Evolutionary conservation across 768 basidiomycete genomes (phyloP), one percentile per base, ranked within the genome.

Genomic region (Trametes maxima): DNA sequence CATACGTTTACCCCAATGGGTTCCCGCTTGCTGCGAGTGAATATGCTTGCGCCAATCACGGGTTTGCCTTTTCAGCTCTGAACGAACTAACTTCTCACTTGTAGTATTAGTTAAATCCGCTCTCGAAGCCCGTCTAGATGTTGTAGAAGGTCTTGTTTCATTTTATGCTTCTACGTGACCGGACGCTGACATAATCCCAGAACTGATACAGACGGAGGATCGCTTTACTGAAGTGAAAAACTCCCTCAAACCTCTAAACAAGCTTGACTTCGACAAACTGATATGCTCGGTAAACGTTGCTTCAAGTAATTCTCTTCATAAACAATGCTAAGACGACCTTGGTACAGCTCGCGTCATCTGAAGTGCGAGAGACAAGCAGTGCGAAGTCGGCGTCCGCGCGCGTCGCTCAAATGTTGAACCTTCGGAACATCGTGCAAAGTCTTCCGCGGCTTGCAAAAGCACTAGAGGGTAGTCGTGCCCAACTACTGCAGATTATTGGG

Each of bases 1-100:
- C 80, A 90, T 62, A 94, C 93, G 0, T 91, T 81, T 67, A 98
- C 95, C 0, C 87, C 94, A 0, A 98, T 98, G 94, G 96, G 89
- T 1, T 76, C 86, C 2, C 82, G 96, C 8, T 80, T 95, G 40
- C 74, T 98, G 42, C 82, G 91, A 53, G 83, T 87, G 19, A 95
- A 87, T 61, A 80, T 98, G 37, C 78, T 97, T 14, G 88, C 94
- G 13, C 95, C 95, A 0, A 78, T 90, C 33, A 92, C 88, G 52
- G 82, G 92, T 87, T 68, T 22, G 21, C 51, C 25, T 10, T 53
- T 14, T 36, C 37, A n/a, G 25, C 40, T 50, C 39, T n/a, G 8
- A 11, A 24, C 7, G n/a, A 2, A n/a, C 2, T n/a, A 14, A 6
- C 4, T 22, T 25, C 19, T 54, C 12, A 57, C n/a, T 22, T 19